Evolutionary conservation across 371 early-diverging fungal species (phyloP), one percentile per base, ranked within the genome.

Genomic region (Apophysomyces sp.): DNA sequence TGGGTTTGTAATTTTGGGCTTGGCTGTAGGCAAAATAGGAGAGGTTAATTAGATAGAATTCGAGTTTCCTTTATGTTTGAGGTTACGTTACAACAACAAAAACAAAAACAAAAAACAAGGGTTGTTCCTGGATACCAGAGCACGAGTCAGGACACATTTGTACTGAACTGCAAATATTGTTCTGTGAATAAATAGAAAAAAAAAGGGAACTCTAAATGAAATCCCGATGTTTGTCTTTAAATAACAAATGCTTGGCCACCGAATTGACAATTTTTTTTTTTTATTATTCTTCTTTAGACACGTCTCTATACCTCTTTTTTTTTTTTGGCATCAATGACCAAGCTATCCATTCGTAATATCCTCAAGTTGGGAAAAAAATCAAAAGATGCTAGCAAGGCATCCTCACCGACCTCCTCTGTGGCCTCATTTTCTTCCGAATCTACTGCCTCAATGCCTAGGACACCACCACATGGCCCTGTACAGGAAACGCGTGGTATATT

Each of bases 401-500:
- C 49, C 24, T 44, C 49, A 18, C 49, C 49, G 9, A 44, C 49
- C 21, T 44, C 27, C 4, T 68, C 74, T 18, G 58, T 71, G 40
- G 63, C 69, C 15, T 71, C 73, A n/a, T 56, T 71, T 4, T 68
- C 67, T n/a, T 49, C 62, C 15, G 56, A 56, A 21, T 65, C 69
- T 13, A 51, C 56, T 28, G 24, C 57, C 30, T 65, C 72, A 1
- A 36, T 41, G 18, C 72, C 73, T 37, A 54, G 58, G 8, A 73
- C 77, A 21, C 73, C 77, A 29, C 66, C 72, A 6, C 24, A 54
- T n/a, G 49, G 34, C 4, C 49, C 68, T 53, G 36, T 65, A 12
- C 61, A 67, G 24, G 71, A 78, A 18, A 57, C 57, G 11, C 71
- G 75, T 21, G 78, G 78, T 52, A 72, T 78, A 53, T 74, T 78